Conservation (phyloP, 805 yeast genomes). For the Starmerella khaoyaiensis region DNA sequence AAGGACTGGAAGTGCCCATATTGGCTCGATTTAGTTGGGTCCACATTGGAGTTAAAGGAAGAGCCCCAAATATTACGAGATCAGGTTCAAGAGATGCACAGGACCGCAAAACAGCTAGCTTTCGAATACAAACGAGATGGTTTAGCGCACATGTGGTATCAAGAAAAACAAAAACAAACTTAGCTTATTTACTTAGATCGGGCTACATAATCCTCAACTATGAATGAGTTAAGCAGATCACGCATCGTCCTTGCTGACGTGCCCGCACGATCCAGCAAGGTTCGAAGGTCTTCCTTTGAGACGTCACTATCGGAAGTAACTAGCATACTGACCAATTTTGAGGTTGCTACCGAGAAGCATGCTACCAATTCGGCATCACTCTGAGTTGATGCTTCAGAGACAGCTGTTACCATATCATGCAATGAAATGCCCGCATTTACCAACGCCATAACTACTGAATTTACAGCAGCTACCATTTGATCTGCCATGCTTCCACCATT, state of each 20-base stretch:
- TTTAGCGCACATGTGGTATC: slow-evolving; percentile 6
- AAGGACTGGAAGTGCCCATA: no score
- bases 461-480: slow-evolving; percentile 41
- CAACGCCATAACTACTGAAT: slow-evolving; percentile 57
- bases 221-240: slow-evolving; percentile 18
- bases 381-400: slow-evolving; percentile 17
- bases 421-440: slow-evolving; percentile 77
- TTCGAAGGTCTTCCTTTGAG: slow-evolving; percentile 8
- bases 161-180: background rate
- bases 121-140: slow-evolving; percentile 9
- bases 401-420: slow-evolving; percentile 54
- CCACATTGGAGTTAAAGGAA: no score
- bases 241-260: slow-evolving; percentile 17
- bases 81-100: background rate
- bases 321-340: slow-evolving; percentile 18
- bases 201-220: slow-evolving; percentile 20
- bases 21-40: no score
- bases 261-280: slow-evolving; percentile 17
- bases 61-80: no score
- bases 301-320: slow-evolving; percentile 16
- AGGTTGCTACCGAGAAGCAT: slow-evolving; percentile 15
- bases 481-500: slow-evolving; percentile 30
- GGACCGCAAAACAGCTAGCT: background rate
- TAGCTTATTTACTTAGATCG: background rate
- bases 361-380: slow-evolving; percentile 15